Conservation (phyloP, 495 filamentous ascomycete species). For the Aspergillus bertholletiae region DNA sequence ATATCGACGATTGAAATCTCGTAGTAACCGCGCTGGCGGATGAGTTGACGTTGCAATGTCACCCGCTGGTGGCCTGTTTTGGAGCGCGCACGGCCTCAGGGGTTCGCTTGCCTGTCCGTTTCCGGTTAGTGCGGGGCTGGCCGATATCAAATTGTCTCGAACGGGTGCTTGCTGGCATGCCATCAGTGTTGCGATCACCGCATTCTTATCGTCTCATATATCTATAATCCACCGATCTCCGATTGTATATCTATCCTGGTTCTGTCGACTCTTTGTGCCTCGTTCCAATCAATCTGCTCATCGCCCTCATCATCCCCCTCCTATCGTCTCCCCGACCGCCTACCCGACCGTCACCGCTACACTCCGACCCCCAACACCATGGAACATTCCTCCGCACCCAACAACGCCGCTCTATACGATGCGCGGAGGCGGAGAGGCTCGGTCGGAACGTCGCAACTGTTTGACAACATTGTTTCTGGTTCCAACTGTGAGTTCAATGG, state of each 20-base stretch:
- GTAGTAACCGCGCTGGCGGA: constrained; percentile 40
- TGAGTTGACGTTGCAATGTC: constrained; percentile 65
- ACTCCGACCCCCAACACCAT: constrained; percentile 17
- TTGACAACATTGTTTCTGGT: constrained; percentile 93
- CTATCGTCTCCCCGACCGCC: neutral
- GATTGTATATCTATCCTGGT: neutral
- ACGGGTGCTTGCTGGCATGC: constrained; percentile 10
- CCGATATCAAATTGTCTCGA: constrained; percentile 43
- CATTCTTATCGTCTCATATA: neutral
- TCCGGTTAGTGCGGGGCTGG: constrained; percentile 47
- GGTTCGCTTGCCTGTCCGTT: constrained; percentile 43
- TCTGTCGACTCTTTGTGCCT: neutral
- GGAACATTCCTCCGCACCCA: constrained; percentile 41
- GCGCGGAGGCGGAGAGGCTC: constrained; percentile 44
- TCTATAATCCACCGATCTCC: neutral
- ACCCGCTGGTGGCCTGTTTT: constrained; percentile 43
- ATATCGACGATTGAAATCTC: constrained; percentile 57
- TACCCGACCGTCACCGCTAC: neutral
- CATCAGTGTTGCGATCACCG: constrained; percentile 4
- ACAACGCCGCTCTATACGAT: constrained; percentile 48
- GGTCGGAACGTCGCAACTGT: constrained; percentile 82
- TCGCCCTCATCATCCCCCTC: neutral
- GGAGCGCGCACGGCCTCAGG: constrained; percentile 47
- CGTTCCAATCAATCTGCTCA: neutral
- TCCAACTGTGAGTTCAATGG: constrained; percentile 75